Evolutionary conservation across 1,284 basidiomycete genomes (phyloP).

Genomic region (Ceratobasidium sp.): DNA sequence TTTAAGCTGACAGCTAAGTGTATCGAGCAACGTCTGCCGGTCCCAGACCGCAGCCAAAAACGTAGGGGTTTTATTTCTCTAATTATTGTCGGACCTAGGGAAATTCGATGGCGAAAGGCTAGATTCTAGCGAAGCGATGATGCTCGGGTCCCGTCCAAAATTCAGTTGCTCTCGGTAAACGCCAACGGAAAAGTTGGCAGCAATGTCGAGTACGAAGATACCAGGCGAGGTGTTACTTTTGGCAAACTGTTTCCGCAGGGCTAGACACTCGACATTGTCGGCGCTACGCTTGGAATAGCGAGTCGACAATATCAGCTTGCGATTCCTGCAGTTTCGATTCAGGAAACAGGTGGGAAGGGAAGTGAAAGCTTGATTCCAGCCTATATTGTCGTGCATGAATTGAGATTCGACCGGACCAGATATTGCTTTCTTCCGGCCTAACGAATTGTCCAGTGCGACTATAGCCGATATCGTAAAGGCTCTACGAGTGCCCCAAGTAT

Average conservation of each 20-base stretch:
- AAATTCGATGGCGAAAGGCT: background rate
- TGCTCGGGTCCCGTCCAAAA: background rate
- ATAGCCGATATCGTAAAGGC: background rate
- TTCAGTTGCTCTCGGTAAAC: background rate
- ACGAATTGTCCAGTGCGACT: background rate
- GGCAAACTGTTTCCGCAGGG: background rate
- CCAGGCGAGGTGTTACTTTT: background rate
- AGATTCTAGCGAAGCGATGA: background rate
- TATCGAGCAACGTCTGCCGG: background rate
- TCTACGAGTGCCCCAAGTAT: background rate
- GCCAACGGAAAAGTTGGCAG: background rate
- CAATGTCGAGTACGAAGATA: background rate
- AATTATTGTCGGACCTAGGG: background rate
- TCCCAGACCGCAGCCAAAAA: background rate
- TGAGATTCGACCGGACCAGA: background rate
- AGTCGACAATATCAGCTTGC: background rate
- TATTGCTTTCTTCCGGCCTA: background rate
- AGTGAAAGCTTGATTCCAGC: background rate
- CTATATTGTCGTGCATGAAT: background rate
- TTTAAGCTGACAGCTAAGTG: background rate
- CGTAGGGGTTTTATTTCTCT: no score
- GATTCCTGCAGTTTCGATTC: background rate
- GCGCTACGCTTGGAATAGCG: background rate
- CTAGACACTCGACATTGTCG: background rate
- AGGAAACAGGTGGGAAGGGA: background rate